Base-by-base conservation (phyloP, 768 basidiomycete species). In the Auriscalpium microsporum region DNA sequence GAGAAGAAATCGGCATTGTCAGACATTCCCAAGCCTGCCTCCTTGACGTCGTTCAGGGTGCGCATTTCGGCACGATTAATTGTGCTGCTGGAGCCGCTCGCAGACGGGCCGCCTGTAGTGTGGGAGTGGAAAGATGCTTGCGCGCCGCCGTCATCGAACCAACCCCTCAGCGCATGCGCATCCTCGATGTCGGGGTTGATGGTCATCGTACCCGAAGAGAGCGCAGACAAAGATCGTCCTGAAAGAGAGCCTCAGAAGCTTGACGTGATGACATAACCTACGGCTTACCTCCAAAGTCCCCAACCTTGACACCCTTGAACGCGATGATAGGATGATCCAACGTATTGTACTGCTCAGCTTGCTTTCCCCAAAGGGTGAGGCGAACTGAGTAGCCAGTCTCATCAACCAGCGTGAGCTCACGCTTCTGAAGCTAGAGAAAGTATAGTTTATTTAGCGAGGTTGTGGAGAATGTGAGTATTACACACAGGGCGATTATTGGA, bases 321-420 rank as follows among this genome's bases (percentile, higher is more conserved):
- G 95, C 95, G 60, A 94, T 78, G 34, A 98, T 84, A 9, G 90
- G 82, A 50, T 77, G 66, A 49, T 76, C 75, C 10, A 77, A 73
- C 6, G 76, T 71, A n/a, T 70, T 68, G 67, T 83, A 97, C 42
- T 79, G 78, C 67, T 97, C 92, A 0, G 95, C 95, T 68, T 91
- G 88, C 68, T 88, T 92, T 21, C 95, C 96, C 96, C 95, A 99
- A 34, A 98, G 74, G 3, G 95, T 99, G 60, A 97, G 67, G 36
- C 91, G 81, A 42, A 91, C 84, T 14, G 84, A 81, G 64, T 74
- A 90, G 37, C 79, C 79, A 8, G 91, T 86, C 57, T 79, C 80
- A 67, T 99, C 95, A 11, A 94, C 94, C 36, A 99, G 71, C 1
- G 81, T 86, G 50, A 99, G 72, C 45, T 99, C 95, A 46, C 95